phyloP scores from a whole-genome alignment of 768 basidiomycete genomes.

The Suillus subaureus region DNA sequence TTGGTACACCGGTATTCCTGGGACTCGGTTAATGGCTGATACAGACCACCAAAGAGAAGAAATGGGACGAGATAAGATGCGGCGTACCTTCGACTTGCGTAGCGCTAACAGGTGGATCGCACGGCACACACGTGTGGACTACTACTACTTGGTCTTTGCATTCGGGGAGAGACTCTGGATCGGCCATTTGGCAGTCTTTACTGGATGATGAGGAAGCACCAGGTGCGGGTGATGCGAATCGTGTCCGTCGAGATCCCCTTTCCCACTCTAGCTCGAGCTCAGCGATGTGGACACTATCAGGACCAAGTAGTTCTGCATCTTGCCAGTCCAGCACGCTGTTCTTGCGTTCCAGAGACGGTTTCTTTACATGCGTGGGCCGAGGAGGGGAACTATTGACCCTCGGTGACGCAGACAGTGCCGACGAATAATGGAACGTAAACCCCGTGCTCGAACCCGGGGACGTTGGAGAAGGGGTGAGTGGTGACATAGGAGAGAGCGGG shows the following conservation, averaged over 20 bases:
- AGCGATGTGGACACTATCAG: constrained; percentile 44
- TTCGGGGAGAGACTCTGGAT: not conserved
- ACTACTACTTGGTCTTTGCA: constrained; percentile 41
- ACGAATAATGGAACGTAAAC: constrained; percentile 16
- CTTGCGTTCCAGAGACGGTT: not conserved
- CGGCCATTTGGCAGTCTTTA: constrained; percentile 9
- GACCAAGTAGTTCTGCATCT: constrained; percentile 47
- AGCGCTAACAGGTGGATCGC: constrained; percentile 62
- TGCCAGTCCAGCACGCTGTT: constrained; percentile 39
- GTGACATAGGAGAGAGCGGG: constrained; percentile 23
- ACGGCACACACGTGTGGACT: constrained; percentile 66
- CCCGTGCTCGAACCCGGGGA: constrained; percentile 19
- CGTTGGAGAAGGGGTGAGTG: constrained; percentile 17
- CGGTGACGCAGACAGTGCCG: constrained; percentile 15
- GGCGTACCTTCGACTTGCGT: constrained; percentile 69
- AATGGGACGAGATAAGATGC: not conserved
- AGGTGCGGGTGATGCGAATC: constrained; percentile 12
- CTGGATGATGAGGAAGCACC: constrained; percentile 1
- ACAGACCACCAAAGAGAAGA: not conserved
- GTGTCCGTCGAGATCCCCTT: constrained; percentile 14
- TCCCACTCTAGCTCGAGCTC: constrained; percentile 45
- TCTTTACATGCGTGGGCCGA: not conserved
- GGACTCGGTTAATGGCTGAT: constrained; percentile 15
- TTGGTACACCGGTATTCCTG: constrained; percentile 78
- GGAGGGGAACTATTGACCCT: constrained; percentile 5